Evolutionary conservation across 192 early-diverging fungal species (phyloP).

Genomic region (Coemansia asiatica): DNA sequence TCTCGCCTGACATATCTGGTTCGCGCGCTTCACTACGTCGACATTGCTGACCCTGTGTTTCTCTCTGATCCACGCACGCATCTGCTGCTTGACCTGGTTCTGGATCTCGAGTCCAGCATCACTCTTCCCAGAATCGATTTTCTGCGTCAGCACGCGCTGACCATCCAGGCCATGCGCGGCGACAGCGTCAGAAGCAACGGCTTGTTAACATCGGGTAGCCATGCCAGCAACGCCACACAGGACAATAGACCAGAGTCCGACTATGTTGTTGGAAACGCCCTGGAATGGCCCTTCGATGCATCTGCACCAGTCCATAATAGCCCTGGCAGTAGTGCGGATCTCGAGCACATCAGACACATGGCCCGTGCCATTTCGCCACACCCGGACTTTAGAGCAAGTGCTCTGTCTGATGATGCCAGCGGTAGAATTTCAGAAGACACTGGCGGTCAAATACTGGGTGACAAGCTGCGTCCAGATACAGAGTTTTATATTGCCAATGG

Average conservation of each 20-base stretch:
- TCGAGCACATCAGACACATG: constrained; percentile 24
- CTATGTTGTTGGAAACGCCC: constrained; percentile 22
- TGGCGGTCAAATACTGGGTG: constrained; percentile 23
- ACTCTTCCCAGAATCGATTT: constrained; percentile 47
- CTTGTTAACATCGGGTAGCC: neutral
- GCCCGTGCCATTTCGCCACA: constrained; percentile 32
- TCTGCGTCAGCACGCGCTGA: constrained; percentile 33
- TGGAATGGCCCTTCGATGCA: neutral
- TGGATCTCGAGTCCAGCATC: constrained; percentile 32
- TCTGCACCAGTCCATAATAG: neutral
- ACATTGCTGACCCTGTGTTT: constrained; percentile 34
- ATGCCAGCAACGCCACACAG: neutral
- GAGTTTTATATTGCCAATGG: neutral
- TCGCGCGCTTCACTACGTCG: constrained; percentile 40
- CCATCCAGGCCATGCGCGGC: constrained; percentile 29
- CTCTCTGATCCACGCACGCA: constrained; percentile 35
- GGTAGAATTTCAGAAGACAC: neutral
- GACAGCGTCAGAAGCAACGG: neutral
- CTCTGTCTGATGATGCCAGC: too few species aligned
- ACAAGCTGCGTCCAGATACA: constrained; percentile 21
- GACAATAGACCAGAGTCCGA: constrained; percentile 9
- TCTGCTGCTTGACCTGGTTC: constrained; percentile 40
- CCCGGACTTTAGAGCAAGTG: constrained; percentile 15
- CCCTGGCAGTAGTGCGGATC: neutral
- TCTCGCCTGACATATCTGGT: constrained; percentile 37